These are phyloP conservation scores for Talaromyces funiculosus DNA, from an alignment of 2,329 filamentous ascomycete species.

Conservation along the genomic window DNA sequence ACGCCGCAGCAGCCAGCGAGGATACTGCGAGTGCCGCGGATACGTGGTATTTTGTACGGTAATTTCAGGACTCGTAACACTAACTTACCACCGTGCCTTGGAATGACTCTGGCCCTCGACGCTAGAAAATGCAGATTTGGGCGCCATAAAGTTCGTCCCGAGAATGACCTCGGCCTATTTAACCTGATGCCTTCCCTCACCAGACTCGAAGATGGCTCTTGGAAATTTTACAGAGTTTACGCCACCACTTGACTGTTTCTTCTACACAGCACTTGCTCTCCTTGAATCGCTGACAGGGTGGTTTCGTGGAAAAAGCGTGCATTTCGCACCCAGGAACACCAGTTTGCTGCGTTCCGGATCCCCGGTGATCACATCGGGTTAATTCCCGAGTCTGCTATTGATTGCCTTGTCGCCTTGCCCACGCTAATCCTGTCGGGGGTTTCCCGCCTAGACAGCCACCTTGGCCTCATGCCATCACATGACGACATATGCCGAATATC, in stretches of 20 bases:
- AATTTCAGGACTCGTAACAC: background rate
- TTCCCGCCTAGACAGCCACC: background rate
- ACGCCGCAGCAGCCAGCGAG: background rate
- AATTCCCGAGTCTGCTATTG: slow-evolving; percentile 3
- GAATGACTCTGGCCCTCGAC: background rate
- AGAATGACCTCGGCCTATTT: slow-evolving; percentile 5
- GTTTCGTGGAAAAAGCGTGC: background rate
- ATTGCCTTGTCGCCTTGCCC: background rate
- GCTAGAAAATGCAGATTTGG: slow-evolving; percentile 1
- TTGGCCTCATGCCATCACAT: background rate
- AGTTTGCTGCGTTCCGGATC: background rate
- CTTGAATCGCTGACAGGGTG: background rate
- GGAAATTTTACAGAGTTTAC: background rate
- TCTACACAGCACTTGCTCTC: background rate
- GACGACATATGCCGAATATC: background rate
- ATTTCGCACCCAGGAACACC: background rate
- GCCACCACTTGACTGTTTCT: background rate
- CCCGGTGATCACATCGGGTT: slow-evolving; percentile 9
- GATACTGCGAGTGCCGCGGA: slow-evolving; percentile 2
- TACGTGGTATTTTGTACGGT: background rate
- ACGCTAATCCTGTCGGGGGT: slow-evolving; percentile 1
- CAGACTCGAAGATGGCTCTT: background rate
- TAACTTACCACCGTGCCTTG: background rate
- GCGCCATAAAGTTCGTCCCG: background rate
- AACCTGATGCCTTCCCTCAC: background rate